Evolutionary conservation across 2,329 filamentous ascomycete species (phyloP), one percentile per base, ranked within the genome.

Genomic region (Neonectria ditissima): DNA sequence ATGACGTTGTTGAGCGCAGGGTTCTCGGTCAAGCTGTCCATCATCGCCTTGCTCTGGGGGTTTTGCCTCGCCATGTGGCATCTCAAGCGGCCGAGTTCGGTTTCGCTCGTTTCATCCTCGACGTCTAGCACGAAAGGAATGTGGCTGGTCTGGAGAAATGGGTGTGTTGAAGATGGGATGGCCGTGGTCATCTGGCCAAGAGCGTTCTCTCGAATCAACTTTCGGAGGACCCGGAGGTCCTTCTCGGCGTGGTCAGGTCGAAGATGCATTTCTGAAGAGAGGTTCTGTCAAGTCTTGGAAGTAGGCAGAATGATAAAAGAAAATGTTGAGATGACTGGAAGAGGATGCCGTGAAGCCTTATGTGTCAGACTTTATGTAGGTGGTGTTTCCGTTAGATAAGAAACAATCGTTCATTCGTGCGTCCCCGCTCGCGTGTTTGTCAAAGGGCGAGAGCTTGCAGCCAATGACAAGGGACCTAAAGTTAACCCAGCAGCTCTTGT

Each of bases 1-100:
- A 84, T 75, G 30, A 76, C 59, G 41, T 73, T 71, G 65, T 66
- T 63, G 30, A 69, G 50, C 1, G 62, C 52, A 3, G 58, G 55
- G 22, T 70, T 59, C 48, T 63, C 65, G 6, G 63, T 65, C 5
- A 71, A 59, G 0, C 79, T 74, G 54, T 88, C 84, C 47, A 89
- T 84, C 62, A 92, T 81, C 20, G 84, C 82, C 73, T 91, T 90
- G 70, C 80, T 79, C 68, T 92, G 89, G 0, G 89, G 89, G 67
- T 92, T 92, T 37, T 81, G 80, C 30, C 84, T 80, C 0, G 89
- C 89, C 28, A 92, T 75, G 69, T 92, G 90, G 4, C 87, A 89
- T 3, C 88, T 82, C 3, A 92, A 80, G 3, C 71, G 73, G 26
- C 77, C 77, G 1, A 81, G 72, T n/a, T 82, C 78, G 0, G 77